phyloP scores from a whole-genome alignment of 1,139 yeast genomes.

The Geotrichum australiense region DNA sequence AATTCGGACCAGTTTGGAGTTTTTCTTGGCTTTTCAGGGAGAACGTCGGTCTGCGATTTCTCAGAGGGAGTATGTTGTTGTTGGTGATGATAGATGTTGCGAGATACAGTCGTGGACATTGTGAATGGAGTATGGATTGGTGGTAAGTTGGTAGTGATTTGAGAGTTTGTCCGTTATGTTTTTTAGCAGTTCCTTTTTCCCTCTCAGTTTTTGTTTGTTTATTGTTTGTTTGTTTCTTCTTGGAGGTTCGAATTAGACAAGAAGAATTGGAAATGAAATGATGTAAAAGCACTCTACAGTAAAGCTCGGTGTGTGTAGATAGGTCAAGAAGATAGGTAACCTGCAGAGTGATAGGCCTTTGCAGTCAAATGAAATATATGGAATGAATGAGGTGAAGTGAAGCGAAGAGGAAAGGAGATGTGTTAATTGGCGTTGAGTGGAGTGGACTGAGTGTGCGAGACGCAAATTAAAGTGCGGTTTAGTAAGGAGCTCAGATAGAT shows the following conservation, averaged over 20 bases:
- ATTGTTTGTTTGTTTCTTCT: background rate
- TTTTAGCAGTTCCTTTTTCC: too few relatives aligned
- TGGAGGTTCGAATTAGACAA: background rate
- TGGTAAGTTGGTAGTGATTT: background rate
- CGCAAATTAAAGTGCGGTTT: too few relatives aligned
- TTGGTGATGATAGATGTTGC: background rate
- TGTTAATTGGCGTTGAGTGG: conserved; percentile 1
- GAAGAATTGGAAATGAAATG: background rate
- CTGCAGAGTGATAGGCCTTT: too few relatives aligned
- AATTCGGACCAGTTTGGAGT: conserved; percentile 29
- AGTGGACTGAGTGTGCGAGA: too few relatives aligned
- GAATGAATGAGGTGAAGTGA: background rate
- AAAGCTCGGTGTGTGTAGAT: too few relatives aligned
- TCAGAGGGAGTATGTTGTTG: conserved; percentile 1
- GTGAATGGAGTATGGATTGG: background rate
- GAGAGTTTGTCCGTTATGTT: too few relatives aligned
- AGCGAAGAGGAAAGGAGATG: background rate
- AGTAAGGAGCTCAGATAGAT: too few relatives aligned
- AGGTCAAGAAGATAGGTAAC: conserved; percentile 5
- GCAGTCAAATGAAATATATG: too few relatives aligned
- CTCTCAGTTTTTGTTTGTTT: too few relatives aligned
- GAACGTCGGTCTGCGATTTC: background rate
- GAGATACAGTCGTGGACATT: background rate
- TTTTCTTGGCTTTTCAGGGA: background rate
- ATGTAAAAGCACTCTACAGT: too few relatives aligned